Base-by-base conservation (phyloP, 768 basidiomycete species). In the Mycena rebaudengoi region DNA sequence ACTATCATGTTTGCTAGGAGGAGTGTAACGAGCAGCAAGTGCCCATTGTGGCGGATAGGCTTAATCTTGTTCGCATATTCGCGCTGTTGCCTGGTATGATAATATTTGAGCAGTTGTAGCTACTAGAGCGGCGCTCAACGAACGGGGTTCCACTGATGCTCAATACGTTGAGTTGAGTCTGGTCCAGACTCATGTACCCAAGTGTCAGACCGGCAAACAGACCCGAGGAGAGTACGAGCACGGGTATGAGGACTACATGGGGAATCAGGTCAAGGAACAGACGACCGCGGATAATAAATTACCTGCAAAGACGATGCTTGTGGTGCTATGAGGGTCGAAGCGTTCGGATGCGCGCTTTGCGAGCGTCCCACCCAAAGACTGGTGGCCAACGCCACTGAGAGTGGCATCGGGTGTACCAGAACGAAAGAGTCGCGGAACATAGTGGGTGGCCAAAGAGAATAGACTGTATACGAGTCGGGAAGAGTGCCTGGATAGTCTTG, bases 101-200 rank as follows among this genome's bases (percentile, higher is more conserved):
- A 41, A 51, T 25, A 45, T n/a, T n/a, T n/a, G n/a, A n/a, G n/a
- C n/a, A n/a, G n/a, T n/a, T n/a, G 39, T 28, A 26, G 46, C n/a
- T 26, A 28, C 13, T 12, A 54, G 26, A 60, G 32, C 56, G 48
- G 12, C 37, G 50, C 44, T 35, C 51, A 6, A 74, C 91, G 61
- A 69, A 94, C 92, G 90, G 84, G 23, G 91, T 92, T 16, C 95
- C 95, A 57, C 91, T 91, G 63, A 94, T 89, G 66, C 90, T 88
- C 21, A 97, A 78, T 3, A 97, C 95, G 72, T 91, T 90, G 41
- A 97, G 85, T 82, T 96, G 94, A 39, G 95, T 96, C 76, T 92
- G 92, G 77, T 97, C 95, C 74, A 96, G 84, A 69, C 90, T 92
- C 91, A 96, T 95, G 76, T 94, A 96, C 32, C 95, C 95, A 45